Evolutionary conservation across 768 basidiomycete genomes (phyloP).

Genomic region (Sporobolomyces roseus): DNA sequence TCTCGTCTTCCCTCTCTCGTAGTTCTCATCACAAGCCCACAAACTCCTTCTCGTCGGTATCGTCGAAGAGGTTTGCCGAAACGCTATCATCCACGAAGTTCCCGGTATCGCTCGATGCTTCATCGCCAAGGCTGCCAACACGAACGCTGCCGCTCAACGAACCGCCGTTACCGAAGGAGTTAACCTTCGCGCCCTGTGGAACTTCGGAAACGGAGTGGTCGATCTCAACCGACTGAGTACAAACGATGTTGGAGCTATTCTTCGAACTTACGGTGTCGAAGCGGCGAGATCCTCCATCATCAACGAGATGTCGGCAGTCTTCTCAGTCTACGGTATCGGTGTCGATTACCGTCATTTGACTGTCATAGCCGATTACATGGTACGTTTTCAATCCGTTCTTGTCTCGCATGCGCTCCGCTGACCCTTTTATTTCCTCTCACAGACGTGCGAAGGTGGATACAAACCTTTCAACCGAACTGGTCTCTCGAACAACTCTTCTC

Average conservation of each 20-base stretch:
- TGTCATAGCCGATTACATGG: constrained; percentile 99
- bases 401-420: neutral
- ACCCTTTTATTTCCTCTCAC: constrained; percentile 5
- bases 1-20: constrained; percentile 2
- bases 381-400: constrained; percentile 51
- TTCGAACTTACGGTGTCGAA: constrained; percentile 92
- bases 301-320: constrained; percentile 83
- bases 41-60: constrained; percentile 92
- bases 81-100: constrained; percentile 83
- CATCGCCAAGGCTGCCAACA: constrained; percentile 59
- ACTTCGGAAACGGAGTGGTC: constrained; percentile 55
- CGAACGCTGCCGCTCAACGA: constrained; percentile 50
- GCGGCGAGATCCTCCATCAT: constrained; percentile 89
- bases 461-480: constrained; percentile 97
- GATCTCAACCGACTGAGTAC: constrained; percentile 80
- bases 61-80: constrained; percentile 77
- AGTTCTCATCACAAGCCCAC: constrained; percentile 85
- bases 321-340: constrained; percentile 90
- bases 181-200: constrained; percentile 86
- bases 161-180: constrained; percentile 88
- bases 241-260: constrained; percentile 88
- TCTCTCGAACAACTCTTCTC: constrained; percentile 86
- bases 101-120: constrained; percentile 84
- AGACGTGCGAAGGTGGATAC: constrained; percentile 98
- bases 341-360: constrained; percentile 91